Evolutionary conservation across 2,329 filamentous ascomycete species (phyloP), one percentile per base, ranked within the genome.

Genomic region (Penicillium sp.): DNA sequence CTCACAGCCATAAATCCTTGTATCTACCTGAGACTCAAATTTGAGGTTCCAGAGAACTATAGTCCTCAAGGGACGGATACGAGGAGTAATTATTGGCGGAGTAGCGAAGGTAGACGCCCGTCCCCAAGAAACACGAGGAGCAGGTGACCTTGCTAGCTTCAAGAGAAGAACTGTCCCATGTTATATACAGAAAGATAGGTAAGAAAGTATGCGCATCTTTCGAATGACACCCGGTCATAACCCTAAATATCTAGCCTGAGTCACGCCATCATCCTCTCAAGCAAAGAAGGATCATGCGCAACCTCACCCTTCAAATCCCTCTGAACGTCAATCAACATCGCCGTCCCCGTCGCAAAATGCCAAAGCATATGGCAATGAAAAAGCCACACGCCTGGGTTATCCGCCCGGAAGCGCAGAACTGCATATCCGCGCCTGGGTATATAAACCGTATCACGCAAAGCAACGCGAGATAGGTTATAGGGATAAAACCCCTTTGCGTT

Each of bases 341-440:
- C 74, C 75, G 79, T 79, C 1, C 79, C 78, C 27, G 72, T 75
- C 1, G 71, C 76, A 56, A 70, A 65, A 68, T 86, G 83, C 81
- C 80, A 82, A 57, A 82, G 71, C 35, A 81, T 78, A 65, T 81
- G 79, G 58, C 81, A 82, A 62, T 82, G 79, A 58, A 81, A 79
- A 2, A 82, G 51, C 78, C 79, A 81, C 1, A 80, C 69, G 9
- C 76, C 80, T 3, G 80, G 80, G 55, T 85, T 85, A 63, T 84
- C 78, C 3, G 82, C 80, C 14, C 71, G 70, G 71, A 86, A 86
- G 2, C 84, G 76, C 4, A 86, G 71, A 2, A 85, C 82, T 21
- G 82, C 76, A 65, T 85, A 79, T 2, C 82, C 81, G 22, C 82
- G 78, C 4, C 82, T 82, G 0, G 76, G 74, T 3, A 86, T 80